These are phyloP conservation scores for Aurantiochytrium sp. DNA, from an alignment of 108 stramenopile species.

Conservation along the genomic window DNA sequence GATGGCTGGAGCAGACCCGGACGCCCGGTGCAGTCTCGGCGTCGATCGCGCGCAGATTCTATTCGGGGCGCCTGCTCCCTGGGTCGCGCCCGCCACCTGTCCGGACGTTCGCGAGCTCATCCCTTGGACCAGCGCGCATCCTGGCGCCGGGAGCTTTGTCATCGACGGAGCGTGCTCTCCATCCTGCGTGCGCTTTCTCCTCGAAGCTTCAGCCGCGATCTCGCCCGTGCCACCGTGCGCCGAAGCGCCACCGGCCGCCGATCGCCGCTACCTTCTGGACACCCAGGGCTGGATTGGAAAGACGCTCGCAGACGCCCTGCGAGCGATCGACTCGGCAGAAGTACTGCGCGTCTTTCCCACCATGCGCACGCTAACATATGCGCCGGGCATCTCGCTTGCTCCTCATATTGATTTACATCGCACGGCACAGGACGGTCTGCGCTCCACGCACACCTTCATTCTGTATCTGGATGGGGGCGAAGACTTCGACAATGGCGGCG, in stretches of 20 bases:
- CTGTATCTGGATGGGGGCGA: neutral
- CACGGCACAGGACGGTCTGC: neutral
- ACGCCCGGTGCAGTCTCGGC: neutral
- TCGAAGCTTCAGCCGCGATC: neutral
- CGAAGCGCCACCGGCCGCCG: neutral
- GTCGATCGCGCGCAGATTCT: neutral
- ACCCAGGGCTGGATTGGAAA: neutral
- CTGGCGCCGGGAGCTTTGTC: neutral
- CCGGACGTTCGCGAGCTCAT: neutral
- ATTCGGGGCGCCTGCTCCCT: neutral
- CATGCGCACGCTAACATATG: neutral
- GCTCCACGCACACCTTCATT: conserved; percentile 20
- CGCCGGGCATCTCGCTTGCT: neutral
- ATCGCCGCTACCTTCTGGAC: neutral
- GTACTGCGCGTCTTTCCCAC: neutral
- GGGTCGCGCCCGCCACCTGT: neutral
- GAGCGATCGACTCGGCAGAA: neutral
- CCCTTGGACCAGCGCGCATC: neutral
- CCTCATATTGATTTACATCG: conserved; percentile 6
- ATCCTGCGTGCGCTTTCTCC: neutral
- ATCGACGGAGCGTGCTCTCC: neutral
- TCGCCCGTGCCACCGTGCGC: neutral
- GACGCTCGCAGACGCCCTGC: neutral
- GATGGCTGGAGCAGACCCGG: neutral
- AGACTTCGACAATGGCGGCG: neutral